Evolutionary conservation across 2,329 filamentous ascomycete genomes (phyloP), one percentile per base, ranked within the genome.

Genomic region (Ascochyta clinopodiicola): DNA sequence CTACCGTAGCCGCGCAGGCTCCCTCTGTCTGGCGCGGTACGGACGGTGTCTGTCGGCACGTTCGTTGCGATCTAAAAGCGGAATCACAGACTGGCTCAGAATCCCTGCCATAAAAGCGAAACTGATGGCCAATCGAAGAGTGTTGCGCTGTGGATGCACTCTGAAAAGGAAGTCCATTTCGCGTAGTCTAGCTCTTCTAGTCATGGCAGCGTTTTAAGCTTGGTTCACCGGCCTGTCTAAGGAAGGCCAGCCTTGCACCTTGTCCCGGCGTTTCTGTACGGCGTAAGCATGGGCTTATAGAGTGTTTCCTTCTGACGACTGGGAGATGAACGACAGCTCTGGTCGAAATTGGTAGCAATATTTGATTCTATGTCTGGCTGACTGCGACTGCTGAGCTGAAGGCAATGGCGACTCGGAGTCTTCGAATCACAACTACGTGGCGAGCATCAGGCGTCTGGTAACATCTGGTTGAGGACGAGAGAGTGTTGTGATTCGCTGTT

Each of bases 11-110:
- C 60, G 62, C 61, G 50, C 56, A 57, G 55, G 44, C 61, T 61
- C 51, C 57, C 46, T 51, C 58, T 58, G 58, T 52, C 63, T 68
- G 61, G 68, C 67, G 62, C 68, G 62, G 68, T 71, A 51, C 48
- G 44, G 36, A 51, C 46, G 25, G 32, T 50, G 40, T 22, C 31
- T 38, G 58, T 60, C 61, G 61, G 63, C 64, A 67, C 58, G 63
- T 67, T 66, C 62, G 44, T 56, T 59, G 51, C 46, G 54, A 70
- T 69, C 70, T 71, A 70, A 72, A 73, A 68, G 66, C 63, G 67
- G 70, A 71, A 64, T 59, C 50, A 61, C 54, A 61, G 61, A 52
- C 66, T 69, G 58, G 66, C 61, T 58, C 44, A 49, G 61, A 48
- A 64, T 66, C 63, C 64, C 62, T 47, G 56, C 40, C 43, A 46